phyloP scores from a whole-genome alignment of 2,329 filamentous ascomycete genomes.

The Sphaceloma murrayae region DNA sequence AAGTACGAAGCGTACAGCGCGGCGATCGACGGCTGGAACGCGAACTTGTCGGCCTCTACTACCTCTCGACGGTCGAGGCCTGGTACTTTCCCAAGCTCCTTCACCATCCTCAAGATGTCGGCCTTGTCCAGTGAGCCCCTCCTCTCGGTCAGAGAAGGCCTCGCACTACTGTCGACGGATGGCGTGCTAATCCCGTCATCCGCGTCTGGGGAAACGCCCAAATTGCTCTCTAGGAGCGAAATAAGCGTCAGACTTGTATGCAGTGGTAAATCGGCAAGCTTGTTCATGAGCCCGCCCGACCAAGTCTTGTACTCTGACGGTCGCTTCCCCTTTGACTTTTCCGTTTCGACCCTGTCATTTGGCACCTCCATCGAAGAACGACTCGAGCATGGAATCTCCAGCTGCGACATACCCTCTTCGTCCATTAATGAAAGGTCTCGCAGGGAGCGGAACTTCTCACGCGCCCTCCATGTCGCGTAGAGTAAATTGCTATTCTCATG shows the following conservation, averaged over 20 bases:
- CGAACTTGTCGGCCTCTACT: slow-evolving; percentile 48
- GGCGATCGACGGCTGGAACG: slow-evolving; percentile 82
- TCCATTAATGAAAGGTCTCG: slow-evolving; percentile 15
- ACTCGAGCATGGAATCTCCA: slow-evolving; percentile 6
- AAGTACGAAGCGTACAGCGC: slow-evolving; percentile 80
- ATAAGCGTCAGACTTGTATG: slow-evolving; percentile 80
- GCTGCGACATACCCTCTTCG: slow-evolving; percentile 13
- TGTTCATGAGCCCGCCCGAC: slow-evolving; percentile 61
- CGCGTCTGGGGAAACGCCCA: slow-evolving; percentile 1
- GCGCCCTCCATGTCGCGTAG: slow-evolving; percentile 18
- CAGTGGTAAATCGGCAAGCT: slow-evolving; percentile 78
- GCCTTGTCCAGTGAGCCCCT: slow-evolving; percentile 11
- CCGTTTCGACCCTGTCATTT: slow-evolving; percentile 4
- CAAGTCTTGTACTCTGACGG: slow-evolving; percentile 14
- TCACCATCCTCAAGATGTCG: slow-evolving; percentile 23
- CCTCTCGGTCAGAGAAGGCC: slow-evolving; percentile 21
- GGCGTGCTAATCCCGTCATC: slow-evolving; percentile 33
- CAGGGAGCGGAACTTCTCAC: slow-evolving; percentile 8
- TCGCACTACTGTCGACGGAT: slow-evolving; percentile 30
- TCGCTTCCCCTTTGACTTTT: slow-evolving; percentile 15
- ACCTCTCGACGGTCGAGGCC: slow-evolving; percentile 60
- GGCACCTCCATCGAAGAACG: slow-evolving; percentile 8
- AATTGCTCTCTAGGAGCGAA: slow-evolving; percentile 44
- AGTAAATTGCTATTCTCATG: slow-evolving; percentile 19
- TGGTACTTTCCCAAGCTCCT: slow-evolving; percentile 39